Conservation (phyloP, 108 stramenopile genomes). For the Bacterosira constricta region DNA sequence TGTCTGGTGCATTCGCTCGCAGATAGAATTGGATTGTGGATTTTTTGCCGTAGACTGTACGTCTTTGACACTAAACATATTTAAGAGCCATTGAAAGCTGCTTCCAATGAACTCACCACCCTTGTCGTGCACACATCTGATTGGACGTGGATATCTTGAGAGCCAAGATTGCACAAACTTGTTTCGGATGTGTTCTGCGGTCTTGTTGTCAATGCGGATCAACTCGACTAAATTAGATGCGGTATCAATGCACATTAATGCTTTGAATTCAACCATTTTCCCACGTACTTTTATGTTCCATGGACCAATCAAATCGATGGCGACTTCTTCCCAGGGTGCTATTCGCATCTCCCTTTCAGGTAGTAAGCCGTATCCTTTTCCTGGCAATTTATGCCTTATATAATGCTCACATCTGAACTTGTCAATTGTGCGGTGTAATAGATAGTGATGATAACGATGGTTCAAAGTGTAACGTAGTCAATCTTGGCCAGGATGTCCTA, state of each 20-base stretch:
- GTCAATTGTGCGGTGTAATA: neutral
- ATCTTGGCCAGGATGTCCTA: slow-evolving; percentile 32
- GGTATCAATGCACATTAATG: slow-evolving; percentile 36
- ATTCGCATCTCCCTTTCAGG: slow-evolving; percentile 10
- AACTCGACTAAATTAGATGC: slow-evolving; percentile 52
- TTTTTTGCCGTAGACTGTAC: slow-evolving; percentile 35
- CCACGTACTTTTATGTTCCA: slow-evolving; percentile 28
- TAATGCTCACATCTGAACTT: slow-evolving; percentile 22
- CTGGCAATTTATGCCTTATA: slow-evolving; percentile 17
- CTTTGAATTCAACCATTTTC: slow-evolving; percentile 20
- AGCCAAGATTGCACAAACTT: slow-evolving; percentile 52
- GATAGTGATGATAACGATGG: neutral
- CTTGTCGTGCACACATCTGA: slow-evolving; percentile 34
- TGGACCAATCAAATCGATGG: slow-evolving; percentile 51
- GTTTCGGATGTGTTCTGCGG: slow-evolving; percentile 8
- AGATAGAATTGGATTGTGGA: slow-evolving; percentile 51
- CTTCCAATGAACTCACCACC: slow-evolving; percentile 52
- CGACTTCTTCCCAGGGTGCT: slow-evolving; percentile 33
- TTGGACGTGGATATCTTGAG: slow-evolving; percentile 51
- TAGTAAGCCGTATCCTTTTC: slow-evolving; percentile 30
- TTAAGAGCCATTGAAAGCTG: slow-evolving; percentile 25
- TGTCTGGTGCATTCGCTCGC: slow-evolving; percentile 51
- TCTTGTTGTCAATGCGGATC: slow-evolving; percentile 27
- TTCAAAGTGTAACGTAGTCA: slow-evolving; percentile 16
- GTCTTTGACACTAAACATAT: slow-evolving; percentile 5